Evolutionary conservation across 202 grass and related monocot species (phyloP).

Genomic region (Zizania palustris): DNA sequence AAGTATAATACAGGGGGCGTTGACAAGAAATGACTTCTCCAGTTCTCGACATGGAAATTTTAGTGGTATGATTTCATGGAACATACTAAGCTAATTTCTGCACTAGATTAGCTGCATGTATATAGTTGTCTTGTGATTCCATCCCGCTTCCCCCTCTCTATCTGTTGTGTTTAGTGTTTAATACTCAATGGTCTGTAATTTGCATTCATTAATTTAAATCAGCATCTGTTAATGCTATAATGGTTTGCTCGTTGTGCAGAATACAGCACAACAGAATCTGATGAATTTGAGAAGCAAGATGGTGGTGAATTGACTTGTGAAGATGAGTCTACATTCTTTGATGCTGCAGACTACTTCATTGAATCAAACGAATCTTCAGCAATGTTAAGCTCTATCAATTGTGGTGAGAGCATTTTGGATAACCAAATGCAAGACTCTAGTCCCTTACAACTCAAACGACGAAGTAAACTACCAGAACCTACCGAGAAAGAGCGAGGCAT

Average conservation of each 20-base stretch:
- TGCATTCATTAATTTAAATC: slow-evolving; percentile 6
- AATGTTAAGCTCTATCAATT: slow-evolving; percentile 35
- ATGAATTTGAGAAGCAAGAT: slow-evolving; percentile 73
- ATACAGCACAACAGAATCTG: slow-evolving; percentile 80
- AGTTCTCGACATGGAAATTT: slow-evolving; percentile 76
- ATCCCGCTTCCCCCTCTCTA: slow-evolving; percentile 6
- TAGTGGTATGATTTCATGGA: slow-evolving; percentile 54
- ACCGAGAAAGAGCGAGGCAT: slow-evolving; percentile 81
- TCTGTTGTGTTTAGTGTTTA: slow-evolving; percentile 1
- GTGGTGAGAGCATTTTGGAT: slow-evolving; percentile 44
- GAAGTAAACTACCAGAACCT: slow-evolving; percentile 78
- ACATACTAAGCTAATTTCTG: slow-evolving; percentile 4
- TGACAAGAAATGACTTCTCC: slow-evolving; percentile 68
- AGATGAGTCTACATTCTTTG: slow-evolving; percentile 62
- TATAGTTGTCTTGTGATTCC: slow-evolving; percentile 11
- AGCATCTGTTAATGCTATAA: slow-evolving; percentile 34
- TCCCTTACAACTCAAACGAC: slow-evolving; percentile 46
- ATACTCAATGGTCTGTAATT: not conserved
- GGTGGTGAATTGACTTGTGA: slow-evolving; percentile 60
- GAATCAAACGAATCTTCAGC: slow-evolving; percentile 45
- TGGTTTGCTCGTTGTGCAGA: slow-evolving; percentile 45
- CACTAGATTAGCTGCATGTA: slow-evolving; percentile 7
- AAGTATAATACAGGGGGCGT: slow-evolving; percentile 48
- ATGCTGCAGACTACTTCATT: slow-evolving; percentile 62
- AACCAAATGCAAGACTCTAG: slow-evolving; percentile 45